Evolutionary conservation across 164 flowering plant genomes (phyloP).

Genomic region (Vitis amurensis): DNA sequence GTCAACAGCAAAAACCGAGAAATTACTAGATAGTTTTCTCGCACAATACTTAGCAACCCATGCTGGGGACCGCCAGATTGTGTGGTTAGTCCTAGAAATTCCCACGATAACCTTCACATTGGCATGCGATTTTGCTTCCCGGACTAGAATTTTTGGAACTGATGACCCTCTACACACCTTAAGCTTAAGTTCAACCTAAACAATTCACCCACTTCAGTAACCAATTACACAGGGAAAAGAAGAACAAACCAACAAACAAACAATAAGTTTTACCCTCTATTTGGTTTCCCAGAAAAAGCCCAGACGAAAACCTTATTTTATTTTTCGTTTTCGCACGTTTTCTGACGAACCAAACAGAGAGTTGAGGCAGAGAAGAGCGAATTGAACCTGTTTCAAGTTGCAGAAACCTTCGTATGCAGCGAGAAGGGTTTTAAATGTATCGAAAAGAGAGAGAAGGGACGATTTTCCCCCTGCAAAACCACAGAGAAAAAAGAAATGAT

Average conservation of each 20-base stretch:
- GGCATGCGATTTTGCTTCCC: slow-evolving; percentile 31
- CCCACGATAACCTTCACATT: slow-evolving; percentile 46
- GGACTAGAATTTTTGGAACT: slow-evolving; percentile 26
- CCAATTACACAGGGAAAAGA: not conserved
- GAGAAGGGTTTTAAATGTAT: slow-evolving; percentile 38
- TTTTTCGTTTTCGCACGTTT: not conserved
- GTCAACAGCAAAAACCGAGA: slow-evolving; percentile 46
- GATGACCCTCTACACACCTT: slow-evolving; percentile 45
- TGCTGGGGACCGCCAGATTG: slow-evolving; percentile 32
- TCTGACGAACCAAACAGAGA: not conserved
- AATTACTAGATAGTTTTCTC: slow-evolving; percentile 35
- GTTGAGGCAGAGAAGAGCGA: not conserved
- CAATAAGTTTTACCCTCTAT: not conserved
- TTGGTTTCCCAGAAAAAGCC: not conserved
- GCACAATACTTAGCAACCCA: slow-evolving; percentile 65
- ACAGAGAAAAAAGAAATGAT: not conserved
- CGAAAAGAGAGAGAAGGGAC: slow-evolving; percentile 37
- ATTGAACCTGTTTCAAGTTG: slow-evolving; percentile 43
- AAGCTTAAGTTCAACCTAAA: slow-evolving; percentile 49
- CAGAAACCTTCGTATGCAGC: slow-evolving; percentile 54
- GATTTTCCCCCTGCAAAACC: slow-evolving; percentile 19
- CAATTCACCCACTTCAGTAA: slow-evolving; percentile 6
- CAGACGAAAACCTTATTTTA: not conserved
- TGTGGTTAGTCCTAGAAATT: slow-evolving; percentile 27
- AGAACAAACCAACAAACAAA: not conserved